Base-by-base conservation (phyloP, 78 protist species). In the Chrysochromulina parva region DNA sequence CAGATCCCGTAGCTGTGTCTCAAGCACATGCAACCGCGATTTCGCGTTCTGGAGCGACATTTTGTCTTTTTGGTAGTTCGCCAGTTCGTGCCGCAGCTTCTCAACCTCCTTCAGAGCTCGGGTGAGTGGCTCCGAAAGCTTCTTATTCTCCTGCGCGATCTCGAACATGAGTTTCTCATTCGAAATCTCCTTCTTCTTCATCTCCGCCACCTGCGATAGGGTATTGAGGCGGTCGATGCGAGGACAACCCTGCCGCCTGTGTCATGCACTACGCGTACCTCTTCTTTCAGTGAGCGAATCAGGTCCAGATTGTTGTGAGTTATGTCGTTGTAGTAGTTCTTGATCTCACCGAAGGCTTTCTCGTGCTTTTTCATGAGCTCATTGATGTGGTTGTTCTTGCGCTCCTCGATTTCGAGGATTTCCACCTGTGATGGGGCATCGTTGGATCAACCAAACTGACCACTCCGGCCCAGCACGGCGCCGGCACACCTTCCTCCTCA, bases 251-350 rank as follows among this genome's bases (percentile, higher is more conserved):
- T 13, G 66, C 5, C 66, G 10, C 26, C 24, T 4, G 66, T 4
- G 0, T 13, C 24, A 20, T 16, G 66, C 76, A 5, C 4, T 1
- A 22, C 1, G 71, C 19, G 13, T 59, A 55, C 86, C 74, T 66
- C 88, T 62, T 93, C 98, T 95, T 95, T 95, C 74, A 96, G 95
- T 26, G 97, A 84, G 55, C 89, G 67, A 94, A 96, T 96, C 59
- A 93, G 73, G 62, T 94, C 96, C n/a, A 96, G 81, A 89, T 95
- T 95, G 94, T 91, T 94, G 88, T 90, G 93, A 28, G 98, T 96
- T 86, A 96, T 94, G 89, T 95, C 96, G 86, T 93, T 94, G 78
- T 69, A 96, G 95, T 95, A 96, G 52, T 73, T 71, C 86, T 94
- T 94, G 88, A 95, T 95, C 80, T 96, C 96, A 7, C 54, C 88